A percentile compares a stretch with the other conserved stretches of the same genome.
These are phyloP conservation scores for Quillaja saponaria DNA, from an alignment of 306 rosid genomes.

Conservation along the genomic window DNA sequence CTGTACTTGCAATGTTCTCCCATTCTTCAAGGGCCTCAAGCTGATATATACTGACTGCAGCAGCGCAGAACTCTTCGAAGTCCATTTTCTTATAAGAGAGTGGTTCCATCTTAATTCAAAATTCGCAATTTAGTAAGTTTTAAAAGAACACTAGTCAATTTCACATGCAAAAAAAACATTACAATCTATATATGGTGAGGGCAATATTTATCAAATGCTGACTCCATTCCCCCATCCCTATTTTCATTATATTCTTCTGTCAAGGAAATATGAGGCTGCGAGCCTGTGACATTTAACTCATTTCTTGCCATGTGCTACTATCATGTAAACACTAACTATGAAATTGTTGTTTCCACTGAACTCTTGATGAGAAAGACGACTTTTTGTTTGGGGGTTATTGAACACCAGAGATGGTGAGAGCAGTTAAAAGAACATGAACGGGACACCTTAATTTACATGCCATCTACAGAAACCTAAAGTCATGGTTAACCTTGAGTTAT, in stretches of 20 bases:
- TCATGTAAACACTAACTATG: constrained; percentile 15
- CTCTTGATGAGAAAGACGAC: constrained; percentile 12
- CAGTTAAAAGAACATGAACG: too few relatives aligned
- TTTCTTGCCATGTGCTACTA: neutral
- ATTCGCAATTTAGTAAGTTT: constrained; percentile 23
- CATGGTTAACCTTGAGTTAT: too few relatives aligned
- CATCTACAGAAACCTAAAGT: too few relatives aligned
- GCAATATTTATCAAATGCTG: constrained; percentile 5
- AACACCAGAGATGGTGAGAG: too few relatives aligned
- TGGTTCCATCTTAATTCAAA: constrained; percentile 70
- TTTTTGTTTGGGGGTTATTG: too few relatives aligned
- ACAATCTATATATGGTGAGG: constrained; percentile 16
- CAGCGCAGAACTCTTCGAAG: constrained; percentile 91
- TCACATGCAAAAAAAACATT: neutral
- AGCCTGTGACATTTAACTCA: constrained; percentile 24
- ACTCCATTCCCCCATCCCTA: constrained; percentile 16
- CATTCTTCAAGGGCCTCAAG: constrained; percentile 82
- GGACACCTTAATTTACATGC: too few relatives aligned
- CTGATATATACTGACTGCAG: constrained; percentile 85
- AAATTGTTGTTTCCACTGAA: constrained; percentile 4
- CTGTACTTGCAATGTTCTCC: constrained; percentile 74
- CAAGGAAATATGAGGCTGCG: constrained; percentile 15
- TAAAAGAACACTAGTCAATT: constrained; percentile 13
- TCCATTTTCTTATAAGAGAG: constrained; percentile 68
- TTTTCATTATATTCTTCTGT: neutral